Conservation (phyloP, 2,329 filamentous ascomycete genomes). For the Neonectria ditissima region DNA sequence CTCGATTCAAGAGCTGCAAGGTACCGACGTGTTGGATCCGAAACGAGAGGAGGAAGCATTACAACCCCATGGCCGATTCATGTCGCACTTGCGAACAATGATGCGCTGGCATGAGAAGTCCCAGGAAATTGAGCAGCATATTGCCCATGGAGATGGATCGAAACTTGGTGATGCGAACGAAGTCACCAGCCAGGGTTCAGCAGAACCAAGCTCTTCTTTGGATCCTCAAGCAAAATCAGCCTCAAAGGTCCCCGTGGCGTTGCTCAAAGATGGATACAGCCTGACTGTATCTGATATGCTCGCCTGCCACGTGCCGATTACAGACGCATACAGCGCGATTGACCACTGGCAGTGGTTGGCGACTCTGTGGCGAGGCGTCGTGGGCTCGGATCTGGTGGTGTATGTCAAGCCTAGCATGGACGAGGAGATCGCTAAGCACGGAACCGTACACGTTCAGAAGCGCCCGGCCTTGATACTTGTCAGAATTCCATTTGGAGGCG, state of each 20-base stretch:
- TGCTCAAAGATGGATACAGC: slow-evolving; percentile 83
- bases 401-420: slow-evolving; percentile 65
- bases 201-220: slow-evolving; percentile 14
- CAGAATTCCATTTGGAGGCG: slow-evolving; percentile 56
- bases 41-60: slow-evolving; percentile 31
- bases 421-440: slow-evolving; percentile 52
- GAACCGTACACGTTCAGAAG: slow-evolving; percentile 67
- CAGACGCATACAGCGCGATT: slow-evolving; percentile 81
- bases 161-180: slow-evolving; percentile 26
- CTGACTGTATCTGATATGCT: slow-evolving; percentile 82
- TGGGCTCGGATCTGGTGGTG: slow-evolving; percentile 83
- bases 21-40: slow-evolving; percentile 22
- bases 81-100: slow-evolving; percentile 75
- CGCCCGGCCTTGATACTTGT: slow-evolving; percentile 68
- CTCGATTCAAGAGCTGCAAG: slow-evolving; percentile 27
- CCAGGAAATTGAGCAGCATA: slow-evolving; percentile 71
- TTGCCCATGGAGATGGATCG: slow-evolving; percentile 49
- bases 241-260: slow-evolving; percentile 71
- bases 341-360: slow-evolving; percentile 99
- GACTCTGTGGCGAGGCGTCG: slow-evolving; percentile 88
- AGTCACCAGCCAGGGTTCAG: slow-evolving; percentile 27
- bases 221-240: slow-evolving; percentile 25
- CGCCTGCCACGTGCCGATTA: slow-evolving; percentile 78
- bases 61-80: slow-evolving; percentile 57
- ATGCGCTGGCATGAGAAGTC: slow-evolving; percentile 81